Conservation (phyloP, 306 rosid genomes). For the Amphicarpaea edgeworthii region DNA sequence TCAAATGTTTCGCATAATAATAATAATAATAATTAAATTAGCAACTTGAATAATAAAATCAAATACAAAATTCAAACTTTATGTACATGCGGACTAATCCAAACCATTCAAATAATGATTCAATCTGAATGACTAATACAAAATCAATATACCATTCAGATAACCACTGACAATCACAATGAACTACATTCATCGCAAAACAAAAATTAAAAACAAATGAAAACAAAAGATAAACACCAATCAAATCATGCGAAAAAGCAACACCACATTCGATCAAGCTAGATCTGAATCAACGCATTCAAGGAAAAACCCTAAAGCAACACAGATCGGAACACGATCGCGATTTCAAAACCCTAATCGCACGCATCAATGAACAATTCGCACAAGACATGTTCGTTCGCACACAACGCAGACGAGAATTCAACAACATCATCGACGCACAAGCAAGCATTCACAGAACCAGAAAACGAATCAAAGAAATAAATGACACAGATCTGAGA, state of each 20-base stretch:
- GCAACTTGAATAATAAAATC: background rate
- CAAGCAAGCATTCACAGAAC: background rate
- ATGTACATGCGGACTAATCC: constrained; percentile 8
- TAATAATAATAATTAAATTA: background rate
- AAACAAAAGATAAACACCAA: background rate
- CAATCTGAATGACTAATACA: no score
- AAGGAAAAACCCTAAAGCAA: background rate
- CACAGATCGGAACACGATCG: constrained; percentile 2
- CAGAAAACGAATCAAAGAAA: background rate
- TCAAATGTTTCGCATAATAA: constrained; percentile 6
- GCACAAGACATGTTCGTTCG: background rate
- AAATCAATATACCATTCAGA: no score
- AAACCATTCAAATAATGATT: no score
- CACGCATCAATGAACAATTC: constrained; percentile 1
- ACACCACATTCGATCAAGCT: background rate
- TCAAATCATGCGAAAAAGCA: constrained; percentile 10
- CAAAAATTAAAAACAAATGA: background rate
- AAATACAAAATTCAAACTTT: background rate
- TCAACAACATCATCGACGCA: background rate
- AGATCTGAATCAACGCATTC: background rate
- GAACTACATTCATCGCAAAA: background rate
- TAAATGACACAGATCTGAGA: constrained; percentile 14
- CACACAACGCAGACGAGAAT: background rate
- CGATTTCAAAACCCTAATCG: constrained; percentile 31
- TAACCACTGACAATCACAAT: background rate